These are phyloP conservation scores for Calocybe gangraenosa DNA, from an alignment of 768 basidiomycete species.

Conservation along the genomic window DNA sequence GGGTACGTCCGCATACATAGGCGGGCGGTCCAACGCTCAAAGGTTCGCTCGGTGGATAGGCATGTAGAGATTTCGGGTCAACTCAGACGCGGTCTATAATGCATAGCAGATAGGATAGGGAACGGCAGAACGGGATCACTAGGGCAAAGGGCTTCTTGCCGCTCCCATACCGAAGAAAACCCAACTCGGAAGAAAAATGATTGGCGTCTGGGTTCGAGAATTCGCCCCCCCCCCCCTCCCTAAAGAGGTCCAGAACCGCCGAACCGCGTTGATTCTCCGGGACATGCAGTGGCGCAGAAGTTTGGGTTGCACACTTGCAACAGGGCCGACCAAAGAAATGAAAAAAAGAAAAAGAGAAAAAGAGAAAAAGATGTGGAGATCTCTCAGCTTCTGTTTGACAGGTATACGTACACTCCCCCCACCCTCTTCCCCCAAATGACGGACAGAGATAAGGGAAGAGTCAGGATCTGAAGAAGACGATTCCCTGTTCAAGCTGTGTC, in stretches of 20 bases:
- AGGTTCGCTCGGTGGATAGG: no score
- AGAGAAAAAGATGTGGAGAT: neutral
- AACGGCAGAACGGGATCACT: no score
- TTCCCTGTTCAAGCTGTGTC: no score
- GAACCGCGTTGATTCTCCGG: neutral
- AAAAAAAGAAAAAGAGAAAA: neutral
- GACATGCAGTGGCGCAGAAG: conserved; percentile 8
- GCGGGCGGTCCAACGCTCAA: no score
- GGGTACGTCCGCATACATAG: no score
- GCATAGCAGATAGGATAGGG: no score
- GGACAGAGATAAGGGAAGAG: no score
- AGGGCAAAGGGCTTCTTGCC: neutral
- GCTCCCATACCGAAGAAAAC: neutral
- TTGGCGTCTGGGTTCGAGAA: neutral
- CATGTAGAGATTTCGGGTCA: no score
- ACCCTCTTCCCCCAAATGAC: no score
- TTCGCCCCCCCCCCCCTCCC: neutral
- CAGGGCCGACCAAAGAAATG: neutral
- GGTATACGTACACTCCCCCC: no score
- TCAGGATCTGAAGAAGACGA: neutral
- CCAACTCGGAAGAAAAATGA: neutral
- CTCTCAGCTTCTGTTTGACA: neutral
- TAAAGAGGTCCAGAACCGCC: no score
- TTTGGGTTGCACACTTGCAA: neutral
- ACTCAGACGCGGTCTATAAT: no score